Base-by-base conservation (phyloP, 345 rosid species). In the Bretschneidera sinensis region DNA sequence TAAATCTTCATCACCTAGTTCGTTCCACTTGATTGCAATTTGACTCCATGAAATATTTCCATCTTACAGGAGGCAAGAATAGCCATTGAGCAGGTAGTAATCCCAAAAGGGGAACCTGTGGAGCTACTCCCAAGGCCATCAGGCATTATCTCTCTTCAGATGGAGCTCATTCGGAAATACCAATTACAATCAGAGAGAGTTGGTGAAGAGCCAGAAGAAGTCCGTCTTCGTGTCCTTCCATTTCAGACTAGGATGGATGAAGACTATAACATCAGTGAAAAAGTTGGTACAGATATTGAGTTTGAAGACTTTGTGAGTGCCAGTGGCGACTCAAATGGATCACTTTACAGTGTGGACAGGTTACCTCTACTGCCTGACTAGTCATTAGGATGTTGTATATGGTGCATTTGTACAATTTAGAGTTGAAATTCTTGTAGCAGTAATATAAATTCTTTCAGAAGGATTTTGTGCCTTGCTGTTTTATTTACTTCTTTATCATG, bases 41-140 rank as follows among this genome's bases (percentile, higher is more conserved):
- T 33, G 51, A 55, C 52, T 47, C 45, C 22, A 6, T 23, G 24
- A 53, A 63, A 17, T 62, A 1, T 3, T 24, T 64, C 21, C 13
- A 22, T 33, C 59, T 52, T 64, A 49, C 83, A 88, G 98, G 95
- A 92, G 79, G 92, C 87, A 18, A 79, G 96, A 66, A 68, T 88
- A 57, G 92, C 95, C 3, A 83, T 88, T 43, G 90, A 88, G 75
- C 78, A 81, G 63, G 79, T 82, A 55, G 96, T 88, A 48, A 85
- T 92, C 52, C 91, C 87, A 5, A 74, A 81, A 59, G 87, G 76
- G 21, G 85, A 92, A 78, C 51, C 82, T 11, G 81, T 75, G 7
- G 92, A 86, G 71, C 78, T 88, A 61, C 89, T 88, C 14, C 83
- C 90, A 2, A 85, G 98, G 75, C 73, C 85, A 48, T 14, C 75